Base-by-base conservation (phyloP, 768 basidiomycete genomes). In the Termitomyces sp. region DNA sequence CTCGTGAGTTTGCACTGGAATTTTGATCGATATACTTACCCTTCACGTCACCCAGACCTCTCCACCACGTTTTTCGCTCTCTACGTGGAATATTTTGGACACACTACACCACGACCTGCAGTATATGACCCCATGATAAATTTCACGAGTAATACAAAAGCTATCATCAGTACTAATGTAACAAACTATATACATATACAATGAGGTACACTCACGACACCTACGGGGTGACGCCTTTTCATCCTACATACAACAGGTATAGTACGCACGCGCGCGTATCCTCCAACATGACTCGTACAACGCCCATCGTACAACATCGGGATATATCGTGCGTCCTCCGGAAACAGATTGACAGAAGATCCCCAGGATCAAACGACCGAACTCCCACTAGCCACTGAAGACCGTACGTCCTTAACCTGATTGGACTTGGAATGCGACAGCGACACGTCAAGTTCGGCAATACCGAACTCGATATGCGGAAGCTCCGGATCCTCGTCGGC, bases 381-480 rank as follows among this genome's bases (percentile, higher is more conserved):
- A 38, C 56, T 65, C 24, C 58, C 55, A 42, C 66, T 61, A 15
- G 55, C 54, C 36, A 51, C 55, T 20, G 65, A 55, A 45, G 49
- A 33, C 7, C 58, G 53, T 32, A 42, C 35, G 18, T 51, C 56
- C 51, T 67, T 59, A 7, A 28, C 16, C 12, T 22, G 22, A 32
- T 18, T n/a, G 4, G 28, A n/a, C 20, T 38, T 38, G 2, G 11
- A 13, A 18, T 36, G 39, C 42, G 50, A 45, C 36, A 32, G 2
- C 15, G 42, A 33, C 52, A 67, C 54, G 0, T 67, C 66, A 13
- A 68, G 59, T 36, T 75, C 71, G 5, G 75, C 67, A 16, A 75
- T 67, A 20, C 75, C 75, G 42, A 76, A 67, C 59, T 76, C 75
- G 24, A 76, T 51, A 38, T 71, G 68, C 8, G 75, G 75, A 12